Conservation (phyloP, 2,329 filamentous ascomycete species). For the Pseudogymnoascus sp. region DNA sequence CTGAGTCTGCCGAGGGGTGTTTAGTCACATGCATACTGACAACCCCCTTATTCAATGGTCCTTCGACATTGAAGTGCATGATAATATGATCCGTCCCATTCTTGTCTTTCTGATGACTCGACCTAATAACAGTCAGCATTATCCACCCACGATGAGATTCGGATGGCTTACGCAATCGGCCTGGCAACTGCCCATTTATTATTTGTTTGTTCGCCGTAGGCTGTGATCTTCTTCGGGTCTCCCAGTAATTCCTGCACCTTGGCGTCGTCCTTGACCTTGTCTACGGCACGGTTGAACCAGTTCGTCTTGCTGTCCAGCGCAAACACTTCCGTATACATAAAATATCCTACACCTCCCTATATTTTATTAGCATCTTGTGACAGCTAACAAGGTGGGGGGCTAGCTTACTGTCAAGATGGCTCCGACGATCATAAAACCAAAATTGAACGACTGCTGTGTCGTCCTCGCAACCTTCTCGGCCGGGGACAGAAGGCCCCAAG, state of each 20-base stretch:
- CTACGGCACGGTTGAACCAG: constrained; percentile 81
- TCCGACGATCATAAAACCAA: constrained; percentile 69
- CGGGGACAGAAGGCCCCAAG: constrained; percentile 69
- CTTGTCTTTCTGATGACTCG: constrained; percentile 60
- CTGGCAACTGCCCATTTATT: constrained; percentile 72
- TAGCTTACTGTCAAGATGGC: constrained; percentile 63
- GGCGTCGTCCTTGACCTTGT: constrained; percentile 66
- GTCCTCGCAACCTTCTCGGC: constrained; percentile 76
- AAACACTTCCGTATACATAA: constrained; percentile 78
- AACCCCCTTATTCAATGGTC: constrained; percentile 64
- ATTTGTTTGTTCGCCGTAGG: constrained; percentile 72
- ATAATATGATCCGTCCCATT: constrained; percentile 72
- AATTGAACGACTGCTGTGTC: constrained; percentile 86
- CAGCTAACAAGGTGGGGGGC: not conserved
- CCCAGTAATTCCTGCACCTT: constrained; percentile 69
- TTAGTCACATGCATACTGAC: constrained; percentile 75
- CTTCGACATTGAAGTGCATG: constrained; percentile 84
- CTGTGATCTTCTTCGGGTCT: constrained; percentile 65
- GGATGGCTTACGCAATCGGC: constrained; percentile 47
- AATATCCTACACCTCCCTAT: constrained; percentile 68
- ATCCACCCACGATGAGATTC: not conserved
- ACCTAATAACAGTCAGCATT: constrained; percentile 41
- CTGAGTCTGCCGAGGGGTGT: constrained; percentile 55
- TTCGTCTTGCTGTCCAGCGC: constrained; percentile 76
- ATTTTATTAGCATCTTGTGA: constrained; percentile 13